Base-by-base conservation (phyloP, 345 rosid species). In the Theobroma cacao region DNA sequence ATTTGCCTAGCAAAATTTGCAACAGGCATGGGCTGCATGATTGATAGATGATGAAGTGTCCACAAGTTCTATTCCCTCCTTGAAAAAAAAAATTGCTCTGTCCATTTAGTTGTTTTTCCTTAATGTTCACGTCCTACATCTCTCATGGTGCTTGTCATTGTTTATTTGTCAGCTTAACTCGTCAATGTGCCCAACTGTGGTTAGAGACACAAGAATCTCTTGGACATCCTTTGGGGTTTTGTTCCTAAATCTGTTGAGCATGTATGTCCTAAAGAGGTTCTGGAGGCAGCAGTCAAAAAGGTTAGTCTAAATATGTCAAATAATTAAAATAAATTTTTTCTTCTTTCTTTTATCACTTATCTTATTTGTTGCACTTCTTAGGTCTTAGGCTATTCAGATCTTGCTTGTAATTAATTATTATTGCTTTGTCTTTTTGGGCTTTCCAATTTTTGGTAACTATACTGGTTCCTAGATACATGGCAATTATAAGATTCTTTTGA, bases 171-270 rank as follows among this genome's bases (percentile, higher is more conserved):
- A 95, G 99, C 87, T 92, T 95, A 85, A 98, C 98, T 85, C 96
- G 97, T 66, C 94, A 90, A 61, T 95, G 98, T 85, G 98, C 97
- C 24, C 93, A 92, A 81, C 90, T 92, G 74, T 95, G 98, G 98
- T 84, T 93, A 75, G 90, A 90, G 90, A 92, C 98, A 30, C 90
- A 97, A 60, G 97, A 95, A 79, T 89, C 92, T 30, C 94, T 95
- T 78, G 96, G 92, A 77, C 84, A 95, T 88, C 99, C 99, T 66
- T 90, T 95, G 68, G 99, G n/a, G 99, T 84, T 80, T 85, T 76
- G 88, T 84, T 74, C 80, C 89, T 71, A 94, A 87, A 78, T 82
- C 89, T 78, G 81, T 76, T 81, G 83, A 83, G 76, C 87, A 77
- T 74, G 74, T 62, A 59, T 83, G 82, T 84, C 84, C 91, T 77